These are phyloP conservation scores for Starmerella asiatica DNA, from an alignment of 805 yeast genomes.

Conservation along the genomic window DNA sequence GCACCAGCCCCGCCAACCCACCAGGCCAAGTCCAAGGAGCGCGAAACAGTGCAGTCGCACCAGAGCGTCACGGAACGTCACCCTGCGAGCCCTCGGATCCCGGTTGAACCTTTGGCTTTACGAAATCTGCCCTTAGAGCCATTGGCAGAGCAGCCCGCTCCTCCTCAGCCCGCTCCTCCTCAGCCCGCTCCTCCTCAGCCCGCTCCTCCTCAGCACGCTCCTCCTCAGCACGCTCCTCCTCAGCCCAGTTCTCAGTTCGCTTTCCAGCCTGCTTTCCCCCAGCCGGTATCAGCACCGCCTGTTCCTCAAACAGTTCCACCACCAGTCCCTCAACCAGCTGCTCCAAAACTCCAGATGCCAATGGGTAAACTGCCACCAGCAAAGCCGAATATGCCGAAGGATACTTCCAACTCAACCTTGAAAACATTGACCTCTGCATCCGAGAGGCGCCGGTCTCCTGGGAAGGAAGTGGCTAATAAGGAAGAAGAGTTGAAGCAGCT, in stretches of 20 bases:
- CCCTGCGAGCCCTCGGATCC: no score
- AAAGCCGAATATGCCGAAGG: constrained; percentile 1
- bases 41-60: neutral
- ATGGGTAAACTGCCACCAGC: constrained; percentile 1
- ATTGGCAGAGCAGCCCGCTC: no score
- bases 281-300: no score
- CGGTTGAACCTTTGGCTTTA: no score
- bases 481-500: constrained; percentile 21
- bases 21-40: neutral
- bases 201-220: neutral
- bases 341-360: neutral
- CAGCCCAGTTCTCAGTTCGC: neutral
- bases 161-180: neutral
- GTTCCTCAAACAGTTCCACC: no score
- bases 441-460: constrained; percentile 5
- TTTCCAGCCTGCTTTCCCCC: neutral
- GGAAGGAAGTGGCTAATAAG: constrained; percentile 17
- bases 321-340: no score
- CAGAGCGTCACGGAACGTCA: neutral
- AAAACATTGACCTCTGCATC: no score
- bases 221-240: neutral
- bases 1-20: constrained; percentile 8
- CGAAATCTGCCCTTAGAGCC: no score
- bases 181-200: neutral
- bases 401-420: neutral